Evolutionary conservation across 441 rosid species (phyloP).

Genomic region (Aleurites moluccanus): DNA sequence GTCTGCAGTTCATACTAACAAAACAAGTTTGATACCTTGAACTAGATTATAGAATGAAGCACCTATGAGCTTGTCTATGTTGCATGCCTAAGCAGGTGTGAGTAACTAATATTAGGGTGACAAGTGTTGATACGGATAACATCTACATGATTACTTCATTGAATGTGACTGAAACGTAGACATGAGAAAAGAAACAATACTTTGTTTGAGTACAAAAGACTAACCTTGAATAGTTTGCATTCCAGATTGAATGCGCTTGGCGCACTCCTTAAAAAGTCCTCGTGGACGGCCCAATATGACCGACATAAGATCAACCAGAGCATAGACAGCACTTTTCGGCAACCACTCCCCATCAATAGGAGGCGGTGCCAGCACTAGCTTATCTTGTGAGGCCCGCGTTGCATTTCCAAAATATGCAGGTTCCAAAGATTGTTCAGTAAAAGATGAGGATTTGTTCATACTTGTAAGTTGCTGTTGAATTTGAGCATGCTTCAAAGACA

Average conservation of each 20-base stretch:
- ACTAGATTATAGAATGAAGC: not conserved
- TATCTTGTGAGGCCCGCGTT: conserved; percentile 55
- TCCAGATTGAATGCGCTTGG: conserved; percentile 85
- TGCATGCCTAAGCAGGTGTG: not conserved
- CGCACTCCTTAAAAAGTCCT: conserved; percentile 89
- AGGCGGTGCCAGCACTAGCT: conserved; percentile 74
- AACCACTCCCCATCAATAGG: conserved; percentile 97
- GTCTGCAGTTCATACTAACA: not conserved
- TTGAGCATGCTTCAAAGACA: conserved; percentile 49
- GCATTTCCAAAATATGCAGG: conserved; percentile 62
- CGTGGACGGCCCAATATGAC: conserved; percentile 89
- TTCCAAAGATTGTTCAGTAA: conserved; percentile 45
- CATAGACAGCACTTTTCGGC: conserved; percentile 84
- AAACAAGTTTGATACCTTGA: not conserved
- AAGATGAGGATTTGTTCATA: conserved; percentile 33
- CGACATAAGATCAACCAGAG: conserved; percentile 89
- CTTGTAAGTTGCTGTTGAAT: conserved; percentile 55
- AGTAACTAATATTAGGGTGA: not conserved
- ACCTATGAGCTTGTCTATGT: not conserved
- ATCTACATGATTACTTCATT: not conserved
- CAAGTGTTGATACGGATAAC: conserved; percentile 6
- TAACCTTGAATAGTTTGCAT: conserved; percentile 73
- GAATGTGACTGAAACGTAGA: not conserved
- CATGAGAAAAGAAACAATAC: conserved; percentile 14
- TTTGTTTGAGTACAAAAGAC: conserved; percentile 6